Conservation (phyloP, 192 early-diverging fungal genomes). For the Coemansia sp. region DNA sequence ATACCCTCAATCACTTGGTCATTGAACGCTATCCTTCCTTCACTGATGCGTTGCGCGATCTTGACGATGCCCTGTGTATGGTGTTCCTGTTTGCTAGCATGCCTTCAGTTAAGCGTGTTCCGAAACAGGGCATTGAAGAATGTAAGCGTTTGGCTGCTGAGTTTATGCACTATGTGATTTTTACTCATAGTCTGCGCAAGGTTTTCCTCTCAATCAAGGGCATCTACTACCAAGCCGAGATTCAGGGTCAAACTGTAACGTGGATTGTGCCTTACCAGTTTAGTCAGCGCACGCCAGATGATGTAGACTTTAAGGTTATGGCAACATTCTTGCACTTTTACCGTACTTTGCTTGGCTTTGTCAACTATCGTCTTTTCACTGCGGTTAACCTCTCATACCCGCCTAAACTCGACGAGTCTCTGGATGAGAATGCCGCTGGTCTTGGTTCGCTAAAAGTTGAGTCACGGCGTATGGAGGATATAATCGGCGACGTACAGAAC, state of each 20-base stretch:
- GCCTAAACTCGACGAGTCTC: constrained; percentile 66
- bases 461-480: constrained; percentile 38
- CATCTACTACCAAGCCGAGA: constrained; percentile 99
- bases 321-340: constrained; percentile 96
- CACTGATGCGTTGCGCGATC: constrained; percentile 86
- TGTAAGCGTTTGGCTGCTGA: constrained; percentile 85
- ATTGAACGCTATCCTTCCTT: constrained; percentile 96
- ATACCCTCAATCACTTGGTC: constrained; percentile 90
- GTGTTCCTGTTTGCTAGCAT: constrained; percentile 90
- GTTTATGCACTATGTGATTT: constrained; percentile 91
- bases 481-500: constrained; percentile 34
- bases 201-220: constrained; percentile 98
- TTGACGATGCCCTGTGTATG: constrained; percentile 99
- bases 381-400: constrained; percentile 90
- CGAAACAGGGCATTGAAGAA: constrained; percentile 60
- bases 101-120: constrained; percentile 67
- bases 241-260: constrained; percentile 88
- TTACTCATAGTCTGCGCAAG: constrained; percentile 75
- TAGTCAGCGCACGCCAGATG: constrained; percentile 78
- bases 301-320: constrained; percentile 98
- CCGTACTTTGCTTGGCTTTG: constrained; percentile 87
- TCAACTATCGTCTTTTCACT: constrained; percentile 90
- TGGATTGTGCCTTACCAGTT: constrained; percentile 98
- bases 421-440: constrained; percentile 49
- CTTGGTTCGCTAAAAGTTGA: constrained; percentile 45